Percentiles rank a stretch among this genome's conserved stretches.
phyloP scores from a whole-genome alignment of 192 early-diverging fungal species.

The Backusella circina region DNA sequence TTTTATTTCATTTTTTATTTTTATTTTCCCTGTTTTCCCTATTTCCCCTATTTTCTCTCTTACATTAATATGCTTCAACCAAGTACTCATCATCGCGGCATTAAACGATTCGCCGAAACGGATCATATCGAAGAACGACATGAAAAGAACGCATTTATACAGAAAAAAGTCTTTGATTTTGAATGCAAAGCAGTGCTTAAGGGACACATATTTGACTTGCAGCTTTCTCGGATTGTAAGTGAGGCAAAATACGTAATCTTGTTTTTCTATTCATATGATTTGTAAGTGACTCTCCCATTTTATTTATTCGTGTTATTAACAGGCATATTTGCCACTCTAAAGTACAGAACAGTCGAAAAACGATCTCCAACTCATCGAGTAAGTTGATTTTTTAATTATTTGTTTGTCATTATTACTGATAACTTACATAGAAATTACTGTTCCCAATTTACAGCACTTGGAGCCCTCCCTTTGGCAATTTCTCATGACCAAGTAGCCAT shows the following conservation, averaged over 20 bases:
- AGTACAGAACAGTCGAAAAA: background rate
- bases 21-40: background rate
- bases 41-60: background rate
- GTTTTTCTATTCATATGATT: constrained; percentile 24
- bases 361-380: constrained; percentile 2
- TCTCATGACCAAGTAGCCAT: background rate
- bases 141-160: background rate
- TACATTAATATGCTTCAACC: background rate
- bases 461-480: background rate
- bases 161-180: background rate
- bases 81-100: background rate
- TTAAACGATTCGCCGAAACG: background rate
- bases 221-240: background rate
- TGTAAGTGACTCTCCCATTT: constrained; percentile 6
- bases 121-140: background rate
- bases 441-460: background rate
- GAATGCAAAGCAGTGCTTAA: constrained; percentile 1
- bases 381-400: background rate
- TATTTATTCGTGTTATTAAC: background rate
- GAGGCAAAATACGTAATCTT: background rate
- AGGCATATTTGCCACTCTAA: background rate
- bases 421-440: background rate
- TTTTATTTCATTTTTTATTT: background rate
- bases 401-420: background rate
- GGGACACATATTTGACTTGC: background rate